These are phyloP conservation scores for Monosporascus sp. DNA, from an alignment of 2,329 filamentous ascomycete species.

Conservation along the genomic window DNA sequence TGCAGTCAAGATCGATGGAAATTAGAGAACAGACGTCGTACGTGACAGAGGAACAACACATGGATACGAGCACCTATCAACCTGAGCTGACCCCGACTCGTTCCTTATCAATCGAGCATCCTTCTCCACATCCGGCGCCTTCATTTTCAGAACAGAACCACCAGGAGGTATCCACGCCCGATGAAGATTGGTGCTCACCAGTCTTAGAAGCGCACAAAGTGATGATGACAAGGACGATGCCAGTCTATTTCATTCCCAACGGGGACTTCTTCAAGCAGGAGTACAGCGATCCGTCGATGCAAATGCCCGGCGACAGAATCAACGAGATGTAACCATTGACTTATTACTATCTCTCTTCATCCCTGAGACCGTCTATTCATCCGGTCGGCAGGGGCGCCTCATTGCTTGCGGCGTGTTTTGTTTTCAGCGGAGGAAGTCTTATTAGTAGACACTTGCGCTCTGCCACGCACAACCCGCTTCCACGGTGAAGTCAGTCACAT, in stretches of 20 bases:
- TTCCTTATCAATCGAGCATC: neutral
- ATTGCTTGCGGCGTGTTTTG: neutral
- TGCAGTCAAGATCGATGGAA: too few species aligned
- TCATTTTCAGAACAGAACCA: neutral
- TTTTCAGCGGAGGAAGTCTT: too few species aligned
- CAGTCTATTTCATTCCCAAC: too few species aligned
- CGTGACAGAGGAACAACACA: too few species aligned
- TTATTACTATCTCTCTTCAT: neutral
- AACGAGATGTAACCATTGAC: slow-evolving; percentile 43
- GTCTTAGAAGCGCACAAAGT: too few species aligned
- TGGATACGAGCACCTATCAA: neutral
- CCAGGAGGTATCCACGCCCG: neutral
- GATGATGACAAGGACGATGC: too few species aligned
- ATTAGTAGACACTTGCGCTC: too few species aligned
- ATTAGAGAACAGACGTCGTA: too few species aligned
- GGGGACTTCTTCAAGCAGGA: slow-evolving; percentile 30
- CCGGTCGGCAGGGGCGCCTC: neutral
- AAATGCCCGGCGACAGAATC: slow-evolving; percentile 54
- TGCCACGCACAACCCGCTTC: too few species aligned
- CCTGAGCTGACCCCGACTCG: neutral
- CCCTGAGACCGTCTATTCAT: neutral
- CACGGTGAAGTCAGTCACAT: too few species aligned
- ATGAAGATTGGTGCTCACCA: neutral
- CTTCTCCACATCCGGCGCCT: neutral
- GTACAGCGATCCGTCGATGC: slow-evolving; percentile 52